Base-by-base conservation (phyloP, 1,284 basidiomycete species). In the Tylopilus sp. region DNA sequence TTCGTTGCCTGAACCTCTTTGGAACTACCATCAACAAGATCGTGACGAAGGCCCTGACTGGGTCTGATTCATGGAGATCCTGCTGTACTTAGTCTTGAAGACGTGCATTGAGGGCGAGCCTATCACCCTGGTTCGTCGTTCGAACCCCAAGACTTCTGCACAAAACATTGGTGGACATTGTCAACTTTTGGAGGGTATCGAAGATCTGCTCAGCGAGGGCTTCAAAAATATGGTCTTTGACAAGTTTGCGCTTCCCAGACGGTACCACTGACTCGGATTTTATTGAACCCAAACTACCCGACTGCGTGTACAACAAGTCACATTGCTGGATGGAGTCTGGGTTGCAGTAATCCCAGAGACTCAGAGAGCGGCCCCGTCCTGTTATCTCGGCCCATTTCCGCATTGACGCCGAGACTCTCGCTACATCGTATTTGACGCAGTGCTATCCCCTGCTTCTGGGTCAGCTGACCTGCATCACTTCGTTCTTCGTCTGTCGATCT, bases 91-190 rank as follows among this genome's bases (percentile, higher is more conserved):
- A 2, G 66, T 68, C 15, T 51, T 65, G 51, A 65, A 67, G 41
- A 55, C 59, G 9, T 65, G 64, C 38, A 18, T 65, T 34, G 64
- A 68, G 40, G 66, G 63, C 3, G 59, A 66, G 36, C 48, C 67
- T 11, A 51, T 67, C 29, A 54, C 49, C 15, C 50, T 66, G 30
- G 53, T 68, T 34, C 65, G 57, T 26, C 64, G 66, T 30, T 65
- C 65, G 17, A 61, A 62, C 35, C 54, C 55, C 38, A 66, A 64
- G 37, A 50, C 55, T 1, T 63, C 63, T 11, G 55, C 56, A 0
- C 65, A 65, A 45, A 64, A 64, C 33, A 65, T 57, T 15, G 65
- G 63, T n/a, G 63, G 64, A 26, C 61, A 63, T 30, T 67, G 60
- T 35, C 63, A 66, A 30, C 26, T 64, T 20, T 51, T 64, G 48